Conservation (phyloP, 176 grass and related monocot species). For the Rhipidocladum racemiflorum region DNA sequence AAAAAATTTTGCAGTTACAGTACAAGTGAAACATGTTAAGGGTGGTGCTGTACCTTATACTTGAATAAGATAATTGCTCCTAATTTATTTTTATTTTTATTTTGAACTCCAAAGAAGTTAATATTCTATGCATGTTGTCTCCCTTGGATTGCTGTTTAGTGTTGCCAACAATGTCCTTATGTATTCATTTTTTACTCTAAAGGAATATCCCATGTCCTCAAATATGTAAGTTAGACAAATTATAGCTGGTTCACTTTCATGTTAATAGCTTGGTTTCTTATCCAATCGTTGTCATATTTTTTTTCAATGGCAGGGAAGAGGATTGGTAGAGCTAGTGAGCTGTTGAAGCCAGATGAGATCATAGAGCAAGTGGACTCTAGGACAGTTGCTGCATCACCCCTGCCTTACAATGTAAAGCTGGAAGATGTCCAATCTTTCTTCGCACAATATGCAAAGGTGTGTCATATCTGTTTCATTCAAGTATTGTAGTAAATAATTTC, state of each 20-base stretch:
- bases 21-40: not conserved
- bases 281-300: not conserved
- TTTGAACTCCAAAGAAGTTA: not conserved
- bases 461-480: conserved; percentile 13
- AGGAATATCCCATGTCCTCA: too few relatives aligned
- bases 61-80: not conserved
- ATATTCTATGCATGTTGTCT: not conserved
- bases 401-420: conserved; percentile 76
- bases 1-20: not conserved
- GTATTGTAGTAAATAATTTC: not conserved
- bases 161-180: not conserved
- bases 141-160: not conserved
- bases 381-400: conserved; percentile 75
- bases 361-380: conserved; percentile 74
- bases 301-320: conserved; percentile 50
- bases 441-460: conserved; percentile 55
- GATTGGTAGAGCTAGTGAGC: conserved; percentile 53
- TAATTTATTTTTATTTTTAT: not conserved
- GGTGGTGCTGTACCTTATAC: too few relatives aligned
- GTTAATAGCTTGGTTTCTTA: not conserved
- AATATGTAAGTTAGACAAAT: not conserved
- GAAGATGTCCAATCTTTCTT: conserved; percentile 84
- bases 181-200: not conserved
- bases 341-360: conserved; percentile 70
- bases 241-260: not conserved